Conservation (phyloP, 768 basidiomycete genomes). For the Mycena kentingensis region DNA sequence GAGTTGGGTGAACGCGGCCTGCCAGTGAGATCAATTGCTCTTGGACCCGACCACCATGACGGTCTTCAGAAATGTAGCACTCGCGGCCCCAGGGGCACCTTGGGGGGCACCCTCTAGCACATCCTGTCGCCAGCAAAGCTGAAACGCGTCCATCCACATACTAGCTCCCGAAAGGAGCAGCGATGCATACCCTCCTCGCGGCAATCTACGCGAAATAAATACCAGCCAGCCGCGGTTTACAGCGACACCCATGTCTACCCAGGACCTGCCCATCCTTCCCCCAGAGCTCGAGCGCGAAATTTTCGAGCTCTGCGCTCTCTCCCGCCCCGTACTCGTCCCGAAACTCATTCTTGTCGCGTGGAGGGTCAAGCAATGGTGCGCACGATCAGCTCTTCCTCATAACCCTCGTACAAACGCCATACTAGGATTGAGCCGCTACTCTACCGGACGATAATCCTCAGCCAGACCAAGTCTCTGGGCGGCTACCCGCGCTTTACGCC, state of each 20-base stretch:
- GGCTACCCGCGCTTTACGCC: neutral
- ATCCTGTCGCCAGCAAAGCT: no score
- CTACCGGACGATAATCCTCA: neutral
- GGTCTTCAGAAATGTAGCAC: no score
- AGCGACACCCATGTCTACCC: constrained; percentile 4
- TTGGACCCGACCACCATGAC: no score
- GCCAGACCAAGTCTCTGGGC: neutral
- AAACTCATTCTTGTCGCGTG: constrained; percentile 29
- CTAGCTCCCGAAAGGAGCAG: no score
- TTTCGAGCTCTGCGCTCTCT: constrained; percentile 29
- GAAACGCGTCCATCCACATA: no score
- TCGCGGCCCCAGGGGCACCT: no score
- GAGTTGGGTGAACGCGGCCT: no score
- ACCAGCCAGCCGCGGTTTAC: neutral
- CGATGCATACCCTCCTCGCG: no score
- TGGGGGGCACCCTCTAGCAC: no score
- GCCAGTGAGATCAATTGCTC: no score
- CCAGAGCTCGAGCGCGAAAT: constrained; percentile 34
- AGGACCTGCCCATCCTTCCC: constrained; percentile 24
- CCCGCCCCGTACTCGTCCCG: constrained; percentile 24
- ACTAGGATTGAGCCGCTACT: neutral
- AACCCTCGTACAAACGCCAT: neutral
- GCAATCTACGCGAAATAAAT: constrained; percentile 1
- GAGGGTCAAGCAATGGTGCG: constrained; percentile 30
- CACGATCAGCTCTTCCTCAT: neutral